These are phyloP conservation scores for Daldinia grandis DNA, from an alignment of 495 filamentous ascomycete species.

Conservation along the genomic window DNA sequence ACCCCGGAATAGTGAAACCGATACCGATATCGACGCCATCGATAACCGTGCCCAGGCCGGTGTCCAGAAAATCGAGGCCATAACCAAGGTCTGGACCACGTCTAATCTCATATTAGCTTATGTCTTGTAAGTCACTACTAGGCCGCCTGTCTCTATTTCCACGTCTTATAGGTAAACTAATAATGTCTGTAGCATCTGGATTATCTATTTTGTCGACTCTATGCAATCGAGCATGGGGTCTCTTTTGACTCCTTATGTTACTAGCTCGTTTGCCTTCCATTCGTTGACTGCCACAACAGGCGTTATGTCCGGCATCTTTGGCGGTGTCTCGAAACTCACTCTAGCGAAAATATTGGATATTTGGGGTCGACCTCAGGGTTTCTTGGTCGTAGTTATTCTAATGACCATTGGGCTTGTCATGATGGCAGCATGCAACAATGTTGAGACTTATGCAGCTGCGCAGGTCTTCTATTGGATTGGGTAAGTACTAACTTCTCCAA, in stretches of 20 bases:
- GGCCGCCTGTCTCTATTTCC: neutral
- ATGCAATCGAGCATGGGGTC: constrained; percentile 54
- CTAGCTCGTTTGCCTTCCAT: constrained; percentile 54
- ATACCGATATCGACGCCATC: constrained; percentile 47
- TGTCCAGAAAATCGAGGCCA: constrained; percentile 59
- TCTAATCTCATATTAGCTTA: constrained; percentile 54
- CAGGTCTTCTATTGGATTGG: constrained; percentile 65
- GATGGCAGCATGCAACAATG: constrained; percentile 61
- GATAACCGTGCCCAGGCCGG: constrained; percentile 50
- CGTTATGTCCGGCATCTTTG: constrained; percentile 64
- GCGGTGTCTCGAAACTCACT: constrained; percentile 67
- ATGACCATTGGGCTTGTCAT: constrained; percentile 58
- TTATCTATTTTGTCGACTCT: constrained; percentile 62
- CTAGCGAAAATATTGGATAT: constrained; percentile 72
- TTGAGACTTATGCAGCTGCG: constrained; percentile 60
- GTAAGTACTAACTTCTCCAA: constrained; percentile 25
- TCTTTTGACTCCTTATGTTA: constrained; percentile 55
- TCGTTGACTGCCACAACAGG: constrained; percentile 58
- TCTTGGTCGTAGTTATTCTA: constrained; percentile 48
- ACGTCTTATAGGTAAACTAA: constrained; percentile 12
- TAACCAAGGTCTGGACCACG: constrained; percentile 58
- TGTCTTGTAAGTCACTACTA: constrained; percentile 46
- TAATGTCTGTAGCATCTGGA: constrained; percentile 54
- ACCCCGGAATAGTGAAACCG: constrained; percentile 22
- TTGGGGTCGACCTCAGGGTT: constrained; percentile 66